Conservation (phyloP, 257 asterid species). For the Echites panduratus region DNA sequence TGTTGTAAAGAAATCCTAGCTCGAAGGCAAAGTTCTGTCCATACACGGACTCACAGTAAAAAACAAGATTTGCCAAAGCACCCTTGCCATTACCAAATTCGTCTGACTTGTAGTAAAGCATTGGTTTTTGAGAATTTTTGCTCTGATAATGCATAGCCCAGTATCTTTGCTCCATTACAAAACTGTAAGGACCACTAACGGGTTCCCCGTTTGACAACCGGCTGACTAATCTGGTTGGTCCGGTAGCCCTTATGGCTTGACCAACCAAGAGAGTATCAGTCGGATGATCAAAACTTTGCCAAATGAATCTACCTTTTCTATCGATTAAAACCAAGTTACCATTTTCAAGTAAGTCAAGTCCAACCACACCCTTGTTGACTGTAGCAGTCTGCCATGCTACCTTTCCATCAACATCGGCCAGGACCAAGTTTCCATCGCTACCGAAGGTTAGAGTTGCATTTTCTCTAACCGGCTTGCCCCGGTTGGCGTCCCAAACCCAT, state of each 20-base stretch:
- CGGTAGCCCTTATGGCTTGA: constrained; percentile 18
- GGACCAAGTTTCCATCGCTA: constrained; percentile 24
- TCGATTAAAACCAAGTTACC: constrained; percentile 29
- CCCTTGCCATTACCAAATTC: constrained; percentile 33
- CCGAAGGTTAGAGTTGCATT: constrained; percentile 29
- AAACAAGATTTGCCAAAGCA: constrained; percentile 22
- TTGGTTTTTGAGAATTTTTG: constrained; percentile 12
- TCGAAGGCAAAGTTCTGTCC: constrained; percentile 28
- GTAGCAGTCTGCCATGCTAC: constrained; percentile 27
- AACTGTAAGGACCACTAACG: constrained; percentile 24
- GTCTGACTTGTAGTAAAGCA: constrained; percentile 25
- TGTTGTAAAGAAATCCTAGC: constrained; percentile 26
- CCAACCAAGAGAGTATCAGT: constrained; percentile 31
- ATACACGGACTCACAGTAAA: constrained; percentile 20
- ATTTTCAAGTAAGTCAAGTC: constrained; percentile 16
- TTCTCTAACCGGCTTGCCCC: constrained; percentile 18
- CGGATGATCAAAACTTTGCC: constrained; percentile 35
- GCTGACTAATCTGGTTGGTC: constrained; percentile 22
- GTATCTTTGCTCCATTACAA: constrained; percentile 13
- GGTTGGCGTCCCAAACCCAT: constrained; percentile 37
- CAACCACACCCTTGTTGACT: constrained; percentile 23
- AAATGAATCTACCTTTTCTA: constrained; percentile 13
- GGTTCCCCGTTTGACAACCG: constrained; percentile 17
- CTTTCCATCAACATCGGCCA: constrained; percentile 23
- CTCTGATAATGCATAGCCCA: constrained; percentile 22